These are phyloP conservation scores for Melanomma pulvis-pyrius DNA, from an alignment of 495 filamentous ascomycete genomes.

Conservation along the genomic window DNA sequence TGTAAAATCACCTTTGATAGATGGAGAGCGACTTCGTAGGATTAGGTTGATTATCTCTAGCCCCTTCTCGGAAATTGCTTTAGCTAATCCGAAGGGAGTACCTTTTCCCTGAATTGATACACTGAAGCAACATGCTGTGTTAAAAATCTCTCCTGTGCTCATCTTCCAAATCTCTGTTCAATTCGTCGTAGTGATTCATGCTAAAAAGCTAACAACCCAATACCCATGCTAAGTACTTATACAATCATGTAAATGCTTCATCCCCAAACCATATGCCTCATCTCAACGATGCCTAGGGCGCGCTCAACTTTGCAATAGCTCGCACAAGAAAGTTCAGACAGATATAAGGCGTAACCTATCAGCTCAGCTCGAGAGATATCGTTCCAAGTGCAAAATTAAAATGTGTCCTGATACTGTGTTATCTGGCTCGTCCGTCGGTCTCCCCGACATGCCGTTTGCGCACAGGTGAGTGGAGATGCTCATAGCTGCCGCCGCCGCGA, in stretches of 20 bases:
- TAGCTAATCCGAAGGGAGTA: too few species aligned
- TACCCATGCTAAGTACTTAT: slow-evolving; percentile 4
- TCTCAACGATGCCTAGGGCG: too few species aligned
- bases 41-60: too few species aligned
- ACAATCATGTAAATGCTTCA: slow-evolving; percentile 4
- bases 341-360: neutral
- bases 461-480: neutral
- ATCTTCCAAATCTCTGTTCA: neutral
- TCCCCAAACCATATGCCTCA: too few species aligned
- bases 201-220: slow-evolving; percentile 1
- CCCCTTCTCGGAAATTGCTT: too few species aligned
- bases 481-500: neutral
- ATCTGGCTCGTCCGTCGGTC: neutral
- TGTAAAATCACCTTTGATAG: too few species aligned
- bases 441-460: neutral
- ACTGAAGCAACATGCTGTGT: too few species aligned
- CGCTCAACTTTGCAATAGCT: neutral
- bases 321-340: slow-evolving; percentile 4
- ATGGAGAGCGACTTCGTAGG: too few species aligned
- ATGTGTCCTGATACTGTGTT: neutral
- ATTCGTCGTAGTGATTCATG: neutral
- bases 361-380: neutral
- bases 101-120: too few species aligned
- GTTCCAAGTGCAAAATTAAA: neutral
- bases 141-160: too few species aligned